Base-by-base conservation (phyloP, 805 yeast species). In the Kuraishia ogatae region DNA sequence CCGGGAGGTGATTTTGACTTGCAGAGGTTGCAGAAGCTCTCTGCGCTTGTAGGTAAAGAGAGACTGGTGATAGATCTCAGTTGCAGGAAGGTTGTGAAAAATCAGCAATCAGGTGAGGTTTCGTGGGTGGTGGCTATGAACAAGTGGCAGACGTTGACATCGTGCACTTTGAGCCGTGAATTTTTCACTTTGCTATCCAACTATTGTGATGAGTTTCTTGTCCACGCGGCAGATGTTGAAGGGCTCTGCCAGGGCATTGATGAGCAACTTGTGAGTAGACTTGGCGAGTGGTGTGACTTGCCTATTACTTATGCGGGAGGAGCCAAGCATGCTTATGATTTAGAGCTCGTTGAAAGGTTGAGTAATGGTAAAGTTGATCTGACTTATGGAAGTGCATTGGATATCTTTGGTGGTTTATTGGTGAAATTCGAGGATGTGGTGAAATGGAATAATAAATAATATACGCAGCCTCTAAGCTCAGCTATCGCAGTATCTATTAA, bases 211-310 rank as follows among this genome's bases (percentile, higher is more conserved):
- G 99, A 94, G 71, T 89, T 93, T 64, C 72, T 94, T 54, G 85
- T 94, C 19, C 99, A 94, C 71, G 99, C 99, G 2, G 99, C 99
- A 0, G 99, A 94, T 69, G 98, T 94, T 2, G 99, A 94, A 70
- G 99, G 99, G 0, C 75, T 94, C 19, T 94, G 99, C 67, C 79
- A 82, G 48, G 99, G 99, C 0, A 88, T 94, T 39, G 99, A 94
- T 64, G 84, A 84, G 64, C 80, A 83, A 19, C 73, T 94, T 49
- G 97, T 94, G 4, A 56, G 57, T 26, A 78, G 78, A 55, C 72
- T 94, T 48, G 90, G 90, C 22, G 82, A 85, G 60, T 94, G 98
- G 98, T 69, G 75, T 19, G 80, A 78, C 26, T 76, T 88, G 1
- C 91, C 87, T 39, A 82, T 89, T 3, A 96, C 93, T 1, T 94